Conservation (phyloP, 2,329 filamentous ascomycete species). For the Exophiala lecanii-corni region DNA sequence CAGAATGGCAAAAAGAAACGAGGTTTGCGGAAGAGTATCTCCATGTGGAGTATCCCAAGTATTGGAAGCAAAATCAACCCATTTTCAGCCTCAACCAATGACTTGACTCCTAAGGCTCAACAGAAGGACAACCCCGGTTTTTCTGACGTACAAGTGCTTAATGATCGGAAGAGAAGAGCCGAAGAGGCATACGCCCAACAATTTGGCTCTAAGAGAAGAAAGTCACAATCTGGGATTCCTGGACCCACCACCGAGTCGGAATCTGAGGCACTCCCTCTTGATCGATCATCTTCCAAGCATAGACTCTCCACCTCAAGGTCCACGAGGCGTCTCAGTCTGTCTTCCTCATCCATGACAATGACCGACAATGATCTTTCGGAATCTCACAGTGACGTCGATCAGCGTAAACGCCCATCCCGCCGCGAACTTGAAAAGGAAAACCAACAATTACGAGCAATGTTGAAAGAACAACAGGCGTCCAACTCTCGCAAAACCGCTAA, state of each 20-base stretch:
- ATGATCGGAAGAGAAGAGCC: slow-evolving; percentile 27
- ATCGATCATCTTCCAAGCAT: background rate
- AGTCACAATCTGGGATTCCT: slow-evolving; percentile 11
- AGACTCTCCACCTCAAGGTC: slow-evolving; percentile 1
- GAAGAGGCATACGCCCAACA: slow-evolving; percentile 26
- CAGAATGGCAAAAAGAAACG: slow-evolving; percentile 16
- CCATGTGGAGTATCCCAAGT: slow-evolving; percentile 23
- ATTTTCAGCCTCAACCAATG: slow-evolving; percentile 5
- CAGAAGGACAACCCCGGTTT: slow-evolving; percentile 1
- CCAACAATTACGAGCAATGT: slow-evolving; percentile 24
- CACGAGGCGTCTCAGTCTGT: slow-evolving; percentile 1
- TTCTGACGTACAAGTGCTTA: slow-evolving; percentile 15
- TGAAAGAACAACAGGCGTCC: slow-evolving; percentile 20
- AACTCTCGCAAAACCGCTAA: background rate
- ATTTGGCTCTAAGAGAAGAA: slow-evolving; percentile 26
- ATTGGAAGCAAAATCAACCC: slow-evolving; percentile 15
- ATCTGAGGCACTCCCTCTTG: background rate
- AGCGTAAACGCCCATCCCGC: slow-evolving; percentile 21
- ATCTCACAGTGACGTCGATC: slow-evolving; percentile 17
- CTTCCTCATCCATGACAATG: slow-evolving; percentile 3
- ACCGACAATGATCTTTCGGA: slow-evolving; percentile 9
- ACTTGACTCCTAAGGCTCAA: slow-evolving; percentile 1
- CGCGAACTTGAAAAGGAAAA: slow-evolving; percentile 27
- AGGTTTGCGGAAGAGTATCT: slow-evolving; percentile 26
- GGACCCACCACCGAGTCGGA: slow-evolving; percentile 1